Evolutionary conservation across 2,329 filamentous ascomycete species (phyloP).

Genomic region (Aureobasidium sp.): DNA sequence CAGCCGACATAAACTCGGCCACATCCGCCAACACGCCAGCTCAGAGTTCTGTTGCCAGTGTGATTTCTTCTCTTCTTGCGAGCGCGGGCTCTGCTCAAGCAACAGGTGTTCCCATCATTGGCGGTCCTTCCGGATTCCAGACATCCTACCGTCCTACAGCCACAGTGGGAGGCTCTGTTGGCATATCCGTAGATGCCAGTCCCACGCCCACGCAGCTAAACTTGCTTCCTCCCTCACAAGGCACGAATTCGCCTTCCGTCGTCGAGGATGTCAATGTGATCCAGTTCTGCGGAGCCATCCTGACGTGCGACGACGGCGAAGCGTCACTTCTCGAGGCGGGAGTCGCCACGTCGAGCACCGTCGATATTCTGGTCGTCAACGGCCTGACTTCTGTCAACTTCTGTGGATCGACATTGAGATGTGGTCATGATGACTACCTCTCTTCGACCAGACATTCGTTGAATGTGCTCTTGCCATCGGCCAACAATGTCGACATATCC

Average conservation of each 20-base stretch:
- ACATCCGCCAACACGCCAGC: not conserved
- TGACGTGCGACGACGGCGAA: not conserved
- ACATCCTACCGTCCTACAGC: not conserved
- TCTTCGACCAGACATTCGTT: not conserved
- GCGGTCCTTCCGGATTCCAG: not conserved
- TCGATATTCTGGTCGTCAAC: not conserved
- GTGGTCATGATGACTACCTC: not conserved
- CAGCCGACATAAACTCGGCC: conserved; percentile 3
- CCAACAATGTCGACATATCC: not conserved
- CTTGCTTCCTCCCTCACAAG: not conserved
- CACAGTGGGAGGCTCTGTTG: not conserved
- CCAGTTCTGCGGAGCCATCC: not conserved
- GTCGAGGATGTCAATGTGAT: not conserved
- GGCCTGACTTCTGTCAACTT: not conserved
- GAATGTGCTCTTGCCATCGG: not conserved
- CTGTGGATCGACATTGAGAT: not conserved
- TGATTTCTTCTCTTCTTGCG: not conserved
- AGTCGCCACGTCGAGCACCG: not conserved
- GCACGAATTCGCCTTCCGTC: not conserved
- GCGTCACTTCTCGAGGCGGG: not conserved
- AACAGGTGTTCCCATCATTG: not conserved
- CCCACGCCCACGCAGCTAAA: not conserved
- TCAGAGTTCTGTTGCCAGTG: not conserved
- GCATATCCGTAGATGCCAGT: not conserved
- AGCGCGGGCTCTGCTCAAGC: not conserved